A percentile compares a stretch with the other conserved stretches of the same genome.
Conservation (phyloP, 2,329 filamentous ascomycete genomes). For the Botrytis hyacinthi region DNA sequence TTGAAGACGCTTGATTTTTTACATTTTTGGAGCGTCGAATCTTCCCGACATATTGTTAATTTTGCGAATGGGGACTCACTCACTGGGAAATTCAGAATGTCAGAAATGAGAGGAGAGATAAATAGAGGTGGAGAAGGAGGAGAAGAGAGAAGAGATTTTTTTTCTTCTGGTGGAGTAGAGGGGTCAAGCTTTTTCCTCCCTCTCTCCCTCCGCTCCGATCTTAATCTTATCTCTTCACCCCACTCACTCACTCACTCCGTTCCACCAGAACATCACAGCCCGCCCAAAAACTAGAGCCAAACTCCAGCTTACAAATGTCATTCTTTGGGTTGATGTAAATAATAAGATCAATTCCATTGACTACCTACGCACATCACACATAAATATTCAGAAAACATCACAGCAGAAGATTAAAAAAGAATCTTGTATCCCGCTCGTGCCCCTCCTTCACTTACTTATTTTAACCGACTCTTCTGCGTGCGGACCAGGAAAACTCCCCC, state of each 20-base stretch:
- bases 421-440: too few species aligned
- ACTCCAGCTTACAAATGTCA: too few species aligned
- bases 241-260: not conserved
- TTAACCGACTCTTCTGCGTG: too few species aligned
- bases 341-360: not conserved
- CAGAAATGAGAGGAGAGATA: not conserved
- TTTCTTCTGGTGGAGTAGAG: not conserved
- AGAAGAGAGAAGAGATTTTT: not conserved
- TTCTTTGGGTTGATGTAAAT: too few species aligned
- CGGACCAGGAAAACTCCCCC: too few species aligned
- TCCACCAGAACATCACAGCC: not conserved
- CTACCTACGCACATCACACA: not conserved
- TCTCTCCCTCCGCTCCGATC: not conserved
- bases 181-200: not conserved
- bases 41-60: fast-evolving
- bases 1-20: not conserved
- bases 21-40: not conserved
- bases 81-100: too few species aligned
- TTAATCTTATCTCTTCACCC: not conserved
- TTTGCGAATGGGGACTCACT: too few species aligned
- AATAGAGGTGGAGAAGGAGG: not conserved
- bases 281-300: not conserved
- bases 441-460: too few species aligned
- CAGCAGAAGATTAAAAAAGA: too few species aligned
- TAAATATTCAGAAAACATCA: too few species aligned